Conservation (phyloP, 768 basidiomycete genomes). For the Tylopilus plumbeoviolaceoides region DNA sequence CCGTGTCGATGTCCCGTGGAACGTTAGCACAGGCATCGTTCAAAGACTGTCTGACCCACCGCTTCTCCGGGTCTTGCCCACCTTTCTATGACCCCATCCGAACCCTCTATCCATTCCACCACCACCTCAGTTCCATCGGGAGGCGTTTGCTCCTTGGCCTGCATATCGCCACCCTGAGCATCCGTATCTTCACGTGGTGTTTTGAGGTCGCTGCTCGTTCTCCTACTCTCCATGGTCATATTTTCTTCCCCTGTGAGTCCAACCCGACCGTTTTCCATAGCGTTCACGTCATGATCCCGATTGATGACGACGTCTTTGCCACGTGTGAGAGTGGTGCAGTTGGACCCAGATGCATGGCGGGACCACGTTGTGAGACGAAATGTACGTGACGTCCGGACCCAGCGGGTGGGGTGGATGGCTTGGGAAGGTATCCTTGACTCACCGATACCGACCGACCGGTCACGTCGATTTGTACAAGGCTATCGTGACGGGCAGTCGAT, state of each 20-base stretch:
- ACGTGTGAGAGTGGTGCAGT: constrained; percentile 78
- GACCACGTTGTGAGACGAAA: constrained; percentile 83
- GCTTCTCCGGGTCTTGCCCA: constrained; percentile 58
- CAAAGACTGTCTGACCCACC: constrained; percentile 38
- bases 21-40: constrained; percentile 13
- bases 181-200: constrained; percentile 7
- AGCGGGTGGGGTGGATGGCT: constrained; percentile 41
- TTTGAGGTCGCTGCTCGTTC: constrained; percentile 12
- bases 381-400: constrained; percentile 86
- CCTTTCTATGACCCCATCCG: constrained; percentile 61
- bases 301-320: constrained; percentile 84
- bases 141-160: constrained; percentile 33
- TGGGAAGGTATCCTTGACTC: constrained; percentile 45
- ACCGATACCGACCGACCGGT: constrained; percentile 85
- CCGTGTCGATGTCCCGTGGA: constrained; percentile 53
- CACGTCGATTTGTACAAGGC: constrained; percentile 84
- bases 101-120: constrained; percentile 70
- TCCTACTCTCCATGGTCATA: constrained; percentile 25
- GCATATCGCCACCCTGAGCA: constrained; percentile 16
- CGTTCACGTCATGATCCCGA: constrained; percentile 51
- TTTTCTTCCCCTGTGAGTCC: constrained; percentile 28
- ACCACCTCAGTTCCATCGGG: constrained; percentile 41
- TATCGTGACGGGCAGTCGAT: constrained; percentile 81
- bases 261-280: constrained; percentile 48
- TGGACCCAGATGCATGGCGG: constrained; percentile 65